Conservation (phyloP, 805 yeast genomes). For the Yamadazyma akitaensis region DNA sequence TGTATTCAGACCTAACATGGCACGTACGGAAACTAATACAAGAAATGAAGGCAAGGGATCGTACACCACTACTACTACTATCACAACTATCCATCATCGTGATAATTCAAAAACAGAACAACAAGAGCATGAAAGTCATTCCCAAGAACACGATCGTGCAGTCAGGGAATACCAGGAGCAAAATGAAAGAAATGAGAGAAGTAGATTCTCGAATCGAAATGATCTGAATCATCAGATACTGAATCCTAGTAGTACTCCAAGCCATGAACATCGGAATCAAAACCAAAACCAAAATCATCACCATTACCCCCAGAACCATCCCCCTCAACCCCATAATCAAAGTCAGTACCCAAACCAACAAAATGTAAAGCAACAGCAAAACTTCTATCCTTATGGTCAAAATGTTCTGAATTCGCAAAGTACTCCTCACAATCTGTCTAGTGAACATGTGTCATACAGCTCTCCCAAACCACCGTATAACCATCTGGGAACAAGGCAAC, state of each 20-base stretch:
- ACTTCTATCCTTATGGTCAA: not conserved
- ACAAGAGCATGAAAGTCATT: not conserved
- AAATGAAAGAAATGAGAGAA: not conserved
- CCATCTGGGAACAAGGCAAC: not conserved
- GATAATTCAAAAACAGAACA: not conserved
- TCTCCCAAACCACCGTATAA: not conserved
- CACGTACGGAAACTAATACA: not conserved
- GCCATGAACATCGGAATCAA: not conserved
- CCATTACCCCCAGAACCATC: not conserved
- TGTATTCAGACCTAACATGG: not conserved
- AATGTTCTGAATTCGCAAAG: not conserved
- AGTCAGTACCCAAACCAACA: too few relatives aligned
- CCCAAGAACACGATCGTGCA: not conserved
- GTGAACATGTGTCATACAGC: not conserved
- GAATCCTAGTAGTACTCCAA: not conserved
- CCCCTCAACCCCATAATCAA: too few relatives aligned
- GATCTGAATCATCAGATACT: not conserved
- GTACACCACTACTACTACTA: constrained; percentile 13
- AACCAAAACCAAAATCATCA: not conserved
- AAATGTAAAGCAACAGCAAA: not conserved
- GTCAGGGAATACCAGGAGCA: not conserved
- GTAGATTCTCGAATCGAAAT: too few relatives aligned
- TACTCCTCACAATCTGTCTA: not conserved
- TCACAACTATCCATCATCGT: constrained; percentile 12
- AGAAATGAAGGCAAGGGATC: constrained; percentile 6